Base-by-base conservation (phyloP, 116 monocot species). In the Phalaenopsis hybrid region DNA sequence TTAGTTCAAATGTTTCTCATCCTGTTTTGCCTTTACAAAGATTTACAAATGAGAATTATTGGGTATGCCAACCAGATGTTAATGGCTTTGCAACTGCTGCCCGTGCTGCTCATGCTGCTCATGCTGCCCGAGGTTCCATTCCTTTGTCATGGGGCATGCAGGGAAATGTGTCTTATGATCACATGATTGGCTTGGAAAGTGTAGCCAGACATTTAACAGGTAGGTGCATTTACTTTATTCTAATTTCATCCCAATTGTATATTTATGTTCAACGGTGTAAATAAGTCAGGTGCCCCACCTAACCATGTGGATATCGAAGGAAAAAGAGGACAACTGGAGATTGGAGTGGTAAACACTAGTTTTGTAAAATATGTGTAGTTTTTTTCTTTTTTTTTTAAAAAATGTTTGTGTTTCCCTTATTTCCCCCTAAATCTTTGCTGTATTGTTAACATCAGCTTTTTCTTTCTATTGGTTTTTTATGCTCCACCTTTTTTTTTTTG, bases 21-120 rank as follows among this genome's bases (percentile, higher is more conserved):
- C 72, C 77, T 93, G 96, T 98, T 95, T 85, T 90, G 81, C 98
- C 98, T 98, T 98, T 98, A 98, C 98, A 95, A 95, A 90, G 78
- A 85, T 85, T 76, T 87, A 98, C 98, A 58, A 85, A 89, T 98
- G 92, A 93, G 89, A 82, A 76, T 79, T 67, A 84, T 80, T 37
- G 65, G 33, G 58, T 49, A 79, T 81, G 74, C 78, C 57, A 44
- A 85, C 69, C 81, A 65, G 83, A 65, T 51, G 11, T 49, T 86
- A 61, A 79, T 50, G 77, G 76, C 82, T 44, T 52, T 76, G 58
- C 77, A 73, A 4, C 2, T 82, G 68, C 44, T 86, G 49, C 81
- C 41, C 67, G 3, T 41, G 2, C 59, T 76, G 58, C 77, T 31
- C 67, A 61, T 23, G 21, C 59, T 76, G 58, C 77, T 31, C 67